Base-by-base conservation (phyloP, 2,329 filamentous ascomycete genomes). In the Ophiocordyceps camponoti-floridani region DNA sequence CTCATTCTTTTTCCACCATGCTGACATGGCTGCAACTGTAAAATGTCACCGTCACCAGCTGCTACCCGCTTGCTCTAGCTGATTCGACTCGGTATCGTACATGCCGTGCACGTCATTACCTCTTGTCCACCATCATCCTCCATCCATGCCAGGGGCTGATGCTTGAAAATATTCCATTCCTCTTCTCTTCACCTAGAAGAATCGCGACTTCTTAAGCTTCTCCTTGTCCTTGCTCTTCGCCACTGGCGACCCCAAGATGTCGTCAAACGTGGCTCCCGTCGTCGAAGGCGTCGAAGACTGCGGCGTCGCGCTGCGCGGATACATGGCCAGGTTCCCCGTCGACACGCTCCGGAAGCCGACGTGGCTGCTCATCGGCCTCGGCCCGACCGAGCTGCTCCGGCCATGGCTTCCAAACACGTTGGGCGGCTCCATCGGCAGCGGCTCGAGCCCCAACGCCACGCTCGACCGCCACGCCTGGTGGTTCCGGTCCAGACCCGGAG, bases 221-320 rank as follows among this genome's bases (percentile, higher is more conserved):
- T 37, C 14, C 59, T 65, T 64, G 33, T 53, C 46, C 31, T 45
- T 44, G 26, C 53, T 45, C 48, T 59, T 60, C 49, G 59, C 58
- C 40, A n/a, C n/a, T n/a, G 60, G 50, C n/a, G 55, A 56, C 9
- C 62, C 61, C 23, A 71, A 54, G 33, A 71, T 71, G 43, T 71
- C 68, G 48, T 71, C 68, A 52, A 71, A 71, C 0, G 68, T 71
- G 27, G 62, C 58, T 3, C 63, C 60, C 11, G 59, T 53, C 19
- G 50, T 56, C 2, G 49, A 51, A 9, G 54, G 49, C 5, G 52
- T 48, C 19, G 51, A 50, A 2, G 53, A 45, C 9, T 51, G 48
- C 27, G 47, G 47, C 40, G 43, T 49, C 12, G 47, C 50, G 46
- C 49, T 53, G 12, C 41, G 37, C 26, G 51, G 47, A 49, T 61